Evolutionary conservation across 306 rosid genomes (phyloP), one percentile per base, ranked within the genome.

Genomic region (Lathyrus oleraceus): DNA sequence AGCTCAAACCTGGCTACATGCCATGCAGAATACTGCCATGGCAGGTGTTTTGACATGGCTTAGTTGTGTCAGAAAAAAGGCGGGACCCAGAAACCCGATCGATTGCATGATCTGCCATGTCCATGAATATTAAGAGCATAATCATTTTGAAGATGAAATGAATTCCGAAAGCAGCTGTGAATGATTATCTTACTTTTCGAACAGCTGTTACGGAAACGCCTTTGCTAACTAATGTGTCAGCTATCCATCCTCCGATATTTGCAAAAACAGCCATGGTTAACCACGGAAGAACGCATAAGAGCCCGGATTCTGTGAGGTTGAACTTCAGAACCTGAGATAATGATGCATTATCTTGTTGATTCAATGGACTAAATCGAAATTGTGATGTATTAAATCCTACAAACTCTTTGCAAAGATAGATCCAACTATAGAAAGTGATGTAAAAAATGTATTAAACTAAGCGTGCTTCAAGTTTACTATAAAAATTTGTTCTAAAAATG

Each of bases 161-260:
- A 44, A 44, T 17, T 2, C 11, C 43, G 65, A 52, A 66, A 79
- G 36, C 10, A 30, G 67, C 12, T 35, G 39, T 7, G 9, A 25
- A n/a, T n/a, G 44, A 28, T 40, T 60, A 65, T 59, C 89, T 78
- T 83, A 75, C 98, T 95, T 90, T 92, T 49, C 98, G 91, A 82
- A 92, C 98, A 3, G 85, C 27, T 36, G 98, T 92, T 62, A 92
- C 78, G 36, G 98, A 92, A 84, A 89, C 54, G 35, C 98, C 96
- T 85, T 66, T 86, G 88, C 89, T 85, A 78, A 92, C 91, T 51
- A 92, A 95, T 19, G 96, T 90, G 77, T 92, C 98, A 32, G 96
- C 98, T 71, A 92, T 92, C 96, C 98, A 92, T 36, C 98, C 98
- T 78, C 98, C 98, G 27, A 92, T 88, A 61, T 92, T 92, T 71